Conservation (phyloP, 139 green algal genomes). For the Chlamydomonas sphaeroides region DNA sequence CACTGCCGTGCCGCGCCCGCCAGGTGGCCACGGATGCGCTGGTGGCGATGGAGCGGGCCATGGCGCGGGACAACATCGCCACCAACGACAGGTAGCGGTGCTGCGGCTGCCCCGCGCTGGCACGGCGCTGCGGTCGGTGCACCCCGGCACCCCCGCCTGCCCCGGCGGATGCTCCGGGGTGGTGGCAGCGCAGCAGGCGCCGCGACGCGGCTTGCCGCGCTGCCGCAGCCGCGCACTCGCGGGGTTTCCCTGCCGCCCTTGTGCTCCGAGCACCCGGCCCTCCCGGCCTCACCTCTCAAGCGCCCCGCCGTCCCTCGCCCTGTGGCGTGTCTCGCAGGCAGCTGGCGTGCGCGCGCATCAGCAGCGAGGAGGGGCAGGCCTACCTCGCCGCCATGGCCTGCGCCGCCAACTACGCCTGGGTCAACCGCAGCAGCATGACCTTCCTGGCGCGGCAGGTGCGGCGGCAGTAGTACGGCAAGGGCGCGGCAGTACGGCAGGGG, state of each 20-base stretch:
- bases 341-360: conserved; percentile 89
- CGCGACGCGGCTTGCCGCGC: no score
- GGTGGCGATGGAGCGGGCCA: conserved; percentile 86
- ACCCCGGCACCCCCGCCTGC: no score
- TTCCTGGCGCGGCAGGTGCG: conserved; percentile 76
- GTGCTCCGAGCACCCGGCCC: no score
- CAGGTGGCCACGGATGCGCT: conserved; percentile 90
- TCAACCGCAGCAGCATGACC: conserved; percentile 91
- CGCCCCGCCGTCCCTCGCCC: not conserved
- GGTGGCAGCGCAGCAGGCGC: no score
- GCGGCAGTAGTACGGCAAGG: no score
- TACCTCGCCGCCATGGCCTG: conserved; percentile 92
- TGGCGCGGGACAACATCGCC: conserved; percentile 80
- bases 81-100: conserved; percentile 80
- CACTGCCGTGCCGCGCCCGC: not conserved
- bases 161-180: no score
- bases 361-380: conserved; percentile 76
- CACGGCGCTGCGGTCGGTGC: no score
- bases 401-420: conserved; percentile 94
- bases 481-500: no score
- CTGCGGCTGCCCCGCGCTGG: no score
- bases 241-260: no score
- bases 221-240: no score
- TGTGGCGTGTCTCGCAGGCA: conserved; percentile 57
- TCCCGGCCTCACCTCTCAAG: not conserved